Percentiles rank a stretch among this genome's conserved stretches.
Evolutionary conservation across 306 rosid species (phyloP).

Genomic region (Lotus japonicus): DNA sequence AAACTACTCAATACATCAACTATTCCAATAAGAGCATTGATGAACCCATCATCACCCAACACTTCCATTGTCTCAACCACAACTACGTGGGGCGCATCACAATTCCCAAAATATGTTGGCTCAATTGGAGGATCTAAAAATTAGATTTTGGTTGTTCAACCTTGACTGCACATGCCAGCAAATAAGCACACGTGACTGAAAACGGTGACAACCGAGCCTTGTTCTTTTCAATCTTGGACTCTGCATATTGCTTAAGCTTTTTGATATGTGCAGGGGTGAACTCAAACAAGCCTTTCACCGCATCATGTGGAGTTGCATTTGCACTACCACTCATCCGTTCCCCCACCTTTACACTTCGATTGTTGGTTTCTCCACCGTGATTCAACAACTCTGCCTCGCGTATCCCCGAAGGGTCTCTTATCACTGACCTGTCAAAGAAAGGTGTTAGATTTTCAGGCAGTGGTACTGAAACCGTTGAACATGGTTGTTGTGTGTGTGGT

Average conservation of each 20-base stretch:
- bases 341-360: conserved; percentile 17
- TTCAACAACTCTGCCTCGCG: too few relatives aligned
- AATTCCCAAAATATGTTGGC: conserved; percentile 43
- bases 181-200: conserved; percentile 23
- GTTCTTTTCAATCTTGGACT: not conserved
- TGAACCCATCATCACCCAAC: conserved; percentile 14
- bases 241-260: conserved; percentile 14
- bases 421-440: too few relatives aligned
- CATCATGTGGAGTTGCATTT: too few relatives aligned
- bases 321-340: not conserved
- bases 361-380: conserved; percentile 5
- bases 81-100: not conserved
- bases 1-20: not conserved
- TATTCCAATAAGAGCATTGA: not conserved
- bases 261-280: not conserved
- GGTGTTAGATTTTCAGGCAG: too few relatives aligned
- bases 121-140: conserved; percentile 16
- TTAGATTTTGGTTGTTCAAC: not conserved
- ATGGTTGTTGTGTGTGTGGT: too few relatives aligned
- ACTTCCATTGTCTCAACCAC: not conserved
- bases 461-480: too few relatives aligned
- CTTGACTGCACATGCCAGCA: conserved; percentile 14
- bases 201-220: conserved; percentile 29
- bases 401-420: too few relatives aligned
- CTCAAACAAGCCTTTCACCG: conserved; percentile 31